Conservation (phyloP, 2,329 filamentous ascomycete species). For the Hymenoscyphus linearis region DNA sequence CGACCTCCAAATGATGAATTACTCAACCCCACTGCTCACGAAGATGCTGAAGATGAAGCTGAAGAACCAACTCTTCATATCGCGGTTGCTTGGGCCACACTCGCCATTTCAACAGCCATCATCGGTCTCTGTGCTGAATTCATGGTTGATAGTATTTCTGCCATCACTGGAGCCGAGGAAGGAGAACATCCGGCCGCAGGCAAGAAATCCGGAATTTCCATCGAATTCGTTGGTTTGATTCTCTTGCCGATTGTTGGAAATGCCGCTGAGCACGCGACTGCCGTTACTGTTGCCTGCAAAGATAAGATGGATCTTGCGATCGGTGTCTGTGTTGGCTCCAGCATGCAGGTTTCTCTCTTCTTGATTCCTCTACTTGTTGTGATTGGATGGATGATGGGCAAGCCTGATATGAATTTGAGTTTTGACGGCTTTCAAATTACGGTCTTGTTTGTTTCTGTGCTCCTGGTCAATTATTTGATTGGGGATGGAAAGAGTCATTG, state of each 20-base stretch:
- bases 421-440: conserved; percentile 84
- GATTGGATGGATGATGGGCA: conserved; percentile 68
- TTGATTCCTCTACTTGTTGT: conserved; percentile 77
- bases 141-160: conserved; percentile 69
- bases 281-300: conserved; percentile 71
- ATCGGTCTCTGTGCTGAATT: conserved; percentile 75
- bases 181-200: background rate
- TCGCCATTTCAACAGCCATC: conserved; percentile 64
- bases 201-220: conserved; percentile 53
- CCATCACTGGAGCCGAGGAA: conserved; percentile 58
- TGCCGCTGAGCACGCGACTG: conserved; percentile 76
- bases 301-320: conserved; percentile 74
- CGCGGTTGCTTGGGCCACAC: conserved; percentile 64
- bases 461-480: conserved; percentile 83
- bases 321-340: conserved; percentile 76
- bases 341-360: conserved; percentile 77
- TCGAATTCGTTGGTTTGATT: conserved; percentile 76
- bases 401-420: conserved; percentile 61
- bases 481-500: conserved; percentile 60
- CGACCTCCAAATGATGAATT: conserved; percentile 31
- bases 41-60: conserved; percentile 59
- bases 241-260: conserved; percentile 79
- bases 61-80: conserved; percentile 73
- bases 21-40: conserved; percentile 37
- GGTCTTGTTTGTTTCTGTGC: conserved; percentile 74